A percentile compares a stretch with the other conserved stretches of the same genome.
Conservation (phyloP, 768 basidiomycete species). For the Tephrocybe sp. region DNA sequence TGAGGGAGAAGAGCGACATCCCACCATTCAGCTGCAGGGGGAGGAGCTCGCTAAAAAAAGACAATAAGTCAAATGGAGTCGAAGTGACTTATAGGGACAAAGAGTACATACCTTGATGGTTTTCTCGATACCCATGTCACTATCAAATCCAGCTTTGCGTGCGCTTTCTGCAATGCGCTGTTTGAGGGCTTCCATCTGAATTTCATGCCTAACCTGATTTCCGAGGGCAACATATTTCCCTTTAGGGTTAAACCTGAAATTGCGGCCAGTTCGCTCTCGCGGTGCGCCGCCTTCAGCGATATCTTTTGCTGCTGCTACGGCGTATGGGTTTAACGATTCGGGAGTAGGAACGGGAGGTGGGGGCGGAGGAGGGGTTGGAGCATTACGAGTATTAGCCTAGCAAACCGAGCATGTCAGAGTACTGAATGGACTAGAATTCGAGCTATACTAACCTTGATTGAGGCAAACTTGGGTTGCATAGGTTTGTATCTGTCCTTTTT, state of each 20-base stretch:
- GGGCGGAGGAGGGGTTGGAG: constrained; percentile 56
- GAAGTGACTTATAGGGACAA: background rate
- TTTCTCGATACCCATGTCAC: constrained; percentile 90
- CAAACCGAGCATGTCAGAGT: background rate
- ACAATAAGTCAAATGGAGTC: background rate
- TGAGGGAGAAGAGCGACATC: constrained; percentile 82
- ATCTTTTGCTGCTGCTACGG: constrained; percentile 52
- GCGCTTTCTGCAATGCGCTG: constrained; percentile 91
- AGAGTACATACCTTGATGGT: constrained; percentile 68
- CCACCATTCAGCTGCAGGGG: constrained; percentile 97
- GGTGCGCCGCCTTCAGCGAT: constrained; percentile 72
- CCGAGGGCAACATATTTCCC: constrained; percentile 84
- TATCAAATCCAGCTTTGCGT: constrained; percentile 89
- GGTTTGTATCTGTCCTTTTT: constrained; percentile 95
- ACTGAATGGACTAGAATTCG: background rate
- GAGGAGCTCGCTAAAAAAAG: constrained; percentile 65
- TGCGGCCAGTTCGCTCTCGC: constrained; percentile 64
- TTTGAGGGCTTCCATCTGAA: constrained; percentile 87
- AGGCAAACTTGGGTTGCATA: constrained; percentile 99
- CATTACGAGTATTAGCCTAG: constrained; percentile 76
- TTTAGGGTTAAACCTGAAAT: constrained; percentile 86
- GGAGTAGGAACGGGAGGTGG: constrained; percentile 37
- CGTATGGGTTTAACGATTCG: constrained; percentile 75
- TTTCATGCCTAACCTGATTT: constrained; percentile 69
- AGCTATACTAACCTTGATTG: constrained; percentile 65